Evolutionary conservation across 192 early-diverging fungal genomes (phyloP), one percentile per base, ranked within the genome.

Genomic region (Glomus cerebriforme): DNA sequence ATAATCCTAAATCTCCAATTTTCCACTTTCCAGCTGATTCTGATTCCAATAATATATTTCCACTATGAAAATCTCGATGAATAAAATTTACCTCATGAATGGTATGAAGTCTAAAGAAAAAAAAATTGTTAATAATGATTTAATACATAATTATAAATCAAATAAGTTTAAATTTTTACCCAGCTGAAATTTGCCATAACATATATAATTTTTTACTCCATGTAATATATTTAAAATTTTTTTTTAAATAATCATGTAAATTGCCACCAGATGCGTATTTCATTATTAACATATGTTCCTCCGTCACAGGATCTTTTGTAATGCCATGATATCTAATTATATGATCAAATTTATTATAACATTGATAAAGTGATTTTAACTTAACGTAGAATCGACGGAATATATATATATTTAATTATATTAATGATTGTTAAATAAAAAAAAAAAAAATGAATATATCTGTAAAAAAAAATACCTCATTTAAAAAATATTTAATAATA

Each of bases 21-120:
- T 54, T 15, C 22, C 27, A 69, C 2, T 12, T 69, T 0, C 3
- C 2, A 10, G 22, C 10, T 17, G 10, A 54, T 54, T 17, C 13
- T 17, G 3, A 0, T n/a, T 27, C n/a, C 6, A 27, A 35, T 10
- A 69, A 35, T 22, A 74, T 74, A 22, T 74, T 74, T 29, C 72
- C 72, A 19, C 34, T 27, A 24, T 74, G 49, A 31, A 74, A 22
- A 34, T 74, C 72, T 6, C 72, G 54, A 49, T 74, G 72, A 10
- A 74, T 58, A 31, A 59, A 59, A 26, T 45, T 45, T 17, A 15
- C 22, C 7, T 45, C 27, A 59, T 74, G 72, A 15, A 74, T 59
- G 24, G 26, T 45, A 19, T 24, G n/a, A 12, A 74, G 49, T 15
- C 49, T 54, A 19, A 4, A 5, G 19, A 54, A 19, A 49, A 49